Base-by-base conservation (phyloP, 129 eudicot species). In the Flaveria robusta region DNA sequence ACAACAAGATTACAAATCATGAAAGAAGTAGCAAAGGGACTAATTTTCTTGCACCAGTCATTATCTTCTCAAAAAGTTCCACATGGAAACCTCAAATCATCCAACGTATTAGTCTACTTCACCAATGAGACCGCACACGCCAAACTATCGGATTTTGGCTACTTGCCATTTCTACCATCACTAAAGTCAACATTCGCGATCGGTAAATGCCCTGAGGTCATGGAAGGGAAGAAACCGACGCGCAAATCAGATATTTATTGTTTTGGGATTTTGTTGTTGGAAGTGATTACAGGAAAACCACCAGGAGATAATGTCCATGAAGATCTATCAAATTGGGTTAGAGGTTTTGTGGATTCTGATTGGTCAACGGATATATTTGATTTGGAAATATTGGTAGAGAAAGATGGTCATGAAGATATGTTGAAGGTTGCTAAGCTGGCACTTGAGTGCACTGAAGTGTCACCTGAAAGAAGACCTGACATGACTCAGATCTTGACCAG, bases 301-400 rank as follows among this genome's bases (percentile, higher is more conserved):
- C 82, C 94, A 9, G 89, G 82, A 2, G 81, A 79, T 45, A n/a
- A 46, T 49, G 66, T 10, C 7, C 74, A 64, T 42, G 82, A 72
- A 15, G 91, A 88, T 81, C 74, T 91, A 4, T 74, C 90, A 2
- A 72, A 82, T 66, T 91, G 97, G 97, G 97, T 88, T 12, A 74
- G 79, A 58, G 62, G 74, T 39, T 85, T 83, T 34, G 81, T 86
- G 39, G 72, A 72, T 64, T 39, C 66, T 9, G 94, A 91, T 64
- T 86, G 97, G 90, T 88, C 92, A 64, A 85, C 85, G 54, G 94
- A 91, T 79, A 83, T 91, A 75, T 77, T 91, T 80, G 97, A 91
- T 78, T 75, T 85, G 83, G 92, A 88, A 71, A 84, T 91, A 72
- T 55, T 91, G 8, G 87, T 83, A n/a, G 88, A 86, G n/a, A 91